Evolutionary conservation across 2,329 filamentous ascomycete genomes (phyloP), one percentile per base, ranked within the genome.

Genomic region (Verticillium dahliae): DNA sequence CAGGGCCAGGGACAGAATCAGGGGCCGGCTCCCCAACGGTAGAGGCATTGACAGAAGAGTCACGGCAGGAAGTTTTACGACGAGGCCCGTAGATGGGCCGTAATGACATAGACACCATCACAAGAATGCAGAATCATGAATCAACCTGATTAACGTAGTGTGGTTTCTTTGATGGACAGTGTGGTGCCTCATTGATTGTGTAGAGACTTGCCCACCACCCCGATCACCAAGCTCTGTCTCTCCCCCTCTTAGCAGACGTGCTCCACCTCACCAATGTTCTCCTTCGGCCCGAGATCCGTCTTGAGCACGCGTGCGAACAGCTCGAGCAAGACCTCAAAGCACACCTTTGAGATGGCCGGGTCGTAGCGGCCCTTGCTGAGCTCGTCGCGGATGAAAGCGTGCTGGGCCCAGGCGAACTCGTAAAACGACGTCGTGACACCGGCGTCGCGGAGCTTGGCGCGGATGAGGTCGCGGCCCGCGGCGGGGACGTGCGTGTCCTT

Each of bases 351-450:
- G 62, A 97, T 82, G 22, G 90, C 91, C 1, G 93, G 91, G 72
- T 97, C 93, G 71, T 97, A 97, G 33, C 93, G 83, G n/a, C 92
- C 93, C 77, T 97, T 97, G 74, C 90, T 92, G 62, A 95, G 80
- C 78, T 97, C 93, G 70, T 97, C 93, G 18, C 93, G 84, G 73
- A 97, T 96, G 72, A 97, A 97, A 5, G 93, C 93, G 78, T 96
- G 93, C 75, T 97, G 93, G 3, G 93, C 92, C 86, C 91, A 94
- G n/a, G 91, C 90, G 66, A 90, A 87, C 77, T 97, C 93, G 76
- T 95, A 92, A 73, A 91, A 97, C 71, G 86, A 89, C 70, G 94
- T 93, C 10, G 83, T 80, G 5, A 89, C 83, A 10, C 89, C 89
- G 6, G 87, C 85, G 27, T 91, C 91, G 68, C 93, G 87, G 68